Evolutionary conservation across 208 protist genomes (phyloP).

Genomic region (Porcisia hertigi): DNA sequence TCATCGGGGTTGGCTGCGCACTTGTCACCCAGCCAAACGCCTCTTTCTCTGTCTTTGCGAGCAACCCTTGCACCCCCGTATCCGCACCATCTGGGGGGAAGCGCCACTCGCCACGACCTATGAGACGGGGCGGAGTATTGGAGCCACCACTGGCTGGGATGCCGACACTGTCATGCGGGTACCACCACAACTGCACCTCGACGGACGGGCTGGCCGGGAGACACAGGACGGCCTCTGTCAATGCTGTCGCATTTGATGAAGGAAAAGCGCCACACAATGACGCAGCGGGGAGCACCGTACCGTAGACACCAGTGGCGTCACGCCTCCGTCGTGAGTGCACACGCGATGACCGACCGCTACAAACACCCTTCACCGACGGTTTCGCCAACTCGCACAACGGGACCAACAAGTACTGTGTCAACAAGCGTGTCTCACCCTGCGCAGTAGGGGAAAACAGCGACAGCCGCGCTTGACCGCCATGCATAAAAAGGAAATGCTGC

Average conservation of each 20-base stretch:
- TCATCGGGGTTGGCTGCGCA: neutral
- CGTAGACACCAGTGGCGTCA: neutral
- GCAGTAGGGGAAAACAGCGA: neutral
- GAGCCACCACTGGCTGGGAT: neutral
- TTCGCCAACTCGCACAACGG: slow-evolving; percentile 5
- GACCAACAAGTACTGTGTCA: slow-evolving; percentile 16
- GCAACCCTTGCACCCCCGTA: neutral
- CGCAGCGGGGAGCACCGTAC: slow-evolving; percentile 4
- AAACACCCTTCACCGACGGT: neutral
- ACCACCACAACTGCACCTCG: slow-evolving; percentile 29
- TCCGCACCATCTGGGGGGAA: slow-evolving; percentile 7
- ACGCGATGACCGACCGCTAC: neutral
- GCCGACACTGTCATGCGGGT: neutral
- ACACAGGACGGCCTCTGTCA: slow-evolving; percentile 19
- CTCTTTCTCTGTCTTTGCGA: neutral
- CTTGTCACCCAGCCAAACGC: neutral
- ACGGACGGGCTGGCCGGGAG: slow-evolving; percentile 17
- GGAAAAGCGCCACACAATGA: neutral
- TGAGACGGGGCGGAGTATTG: slow-evolving; percentile 7
- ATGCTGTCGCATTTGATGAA: neutral
- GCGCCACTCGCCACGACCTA: slow-evolving; percentile 21
- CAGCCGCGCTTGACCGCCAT: slow-evolving; percentile 31
- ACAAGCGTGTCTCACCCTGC: neutral
- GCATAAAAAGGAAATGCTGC: slow-evolving; percentile 26
- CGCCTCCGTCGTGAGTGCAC: neutral